A percentile compares a stretch with the other conserved stretches of the same genome.
Conservation (phyloP, 495 filamentous ascomycete genomes). For the Lepraria neglecta region DNA sequence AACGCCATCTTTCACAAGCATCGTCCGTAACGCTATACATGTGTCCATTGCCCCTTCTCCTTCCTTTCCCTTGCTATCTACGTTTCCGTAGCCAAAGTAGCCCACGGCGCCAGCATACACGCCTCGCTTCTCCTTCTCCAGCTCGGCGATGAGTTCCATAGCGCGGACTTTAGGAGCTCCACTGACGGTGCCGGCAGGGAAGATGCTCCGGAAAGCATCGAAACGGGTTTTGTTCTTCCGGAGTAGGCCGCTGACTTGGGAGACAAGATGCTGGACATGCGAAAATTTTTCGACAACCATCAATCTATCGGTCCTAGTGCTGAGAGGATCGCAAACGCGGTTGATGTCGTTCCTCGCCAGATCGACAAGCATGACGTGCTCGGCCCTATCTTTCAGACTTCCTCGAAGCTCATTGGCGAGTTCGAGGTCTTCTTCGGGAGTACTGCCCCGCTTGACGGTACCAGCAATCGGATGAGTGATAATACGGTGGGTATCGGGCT, state of each 20-base stretch:
- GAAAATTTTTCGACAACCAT: constrained; percentile 96
- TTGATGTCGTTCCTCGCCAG: constrained; percentile 95
- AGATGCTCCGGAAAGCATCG: constrained; percentile 92
- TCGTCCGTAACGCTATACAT: constrained; percentile 94
- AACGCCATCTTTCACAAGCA: constrained; percentile 85
- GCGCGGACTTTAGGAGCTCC: constrained; percentile 93
- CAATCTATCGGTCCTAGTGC: constrained; percentile 80
- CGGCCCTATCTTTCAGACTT: constrained; percentile 88
- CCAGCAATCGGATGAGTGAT: constrained; percentile 97
- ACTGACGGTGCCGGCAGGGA: constrained; percentile 89
- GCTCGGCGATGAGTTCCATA: constrained; percentile 93
- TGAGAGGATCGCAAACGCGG: constrained; percentile 84
- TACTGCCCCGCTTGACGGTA: constrained; percentile 81
- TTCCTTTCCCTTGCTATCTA: constrained; percentile 39
- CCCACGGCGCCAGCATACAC: constrained; percentile 97
- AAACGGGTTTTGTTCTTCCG: constrained; percentile 80
- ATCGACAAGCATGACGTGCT: constrained; percentile 99
- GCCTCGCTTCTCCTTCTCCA: constrained; percentile 88
- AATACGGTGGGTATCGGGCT: constrained; percentile 62
- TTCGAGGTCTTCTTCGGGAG: constrained; percentile 67
- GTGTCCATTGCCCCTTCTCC: constrained; percentile 91
- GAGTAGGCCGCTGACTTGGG: constrained; percentile 84
- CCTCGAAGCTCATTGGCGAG: constrained; percentile 71
- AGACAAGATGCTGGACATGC: constrained; percentile 94
- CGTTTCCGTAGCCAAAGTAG: constrained; percentile 70